Evolutionary conservation across 139 green algal genomes (phyloP).

Genomic region (Chlorella vulgaris): DNA sequence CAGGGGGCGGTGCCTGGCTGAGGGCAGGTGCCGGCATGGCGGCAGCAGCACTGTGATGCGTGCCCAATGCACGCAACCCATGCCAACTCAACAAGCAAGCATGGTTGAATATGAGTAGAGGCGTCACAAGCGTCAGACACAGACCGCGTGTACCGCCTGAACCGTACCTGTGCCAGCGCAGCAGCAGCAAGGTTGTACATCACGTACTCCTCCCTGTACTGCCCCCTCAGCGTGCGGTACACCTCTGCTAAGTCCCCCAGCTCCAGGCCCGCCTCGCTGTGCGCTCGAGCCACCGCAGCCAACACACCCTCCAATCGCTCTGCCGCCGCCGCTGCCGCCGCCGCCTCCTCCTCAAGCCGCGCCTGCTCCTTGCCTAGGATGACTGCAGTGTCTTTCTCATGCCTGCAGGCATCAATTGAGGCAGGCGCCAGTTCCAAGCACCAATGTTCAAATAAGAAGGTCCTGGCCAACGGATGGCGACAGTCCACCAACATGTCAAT

Average conservation of each 20-base stretch:
- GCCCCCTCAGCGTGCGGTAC: constrained; percentile 52
- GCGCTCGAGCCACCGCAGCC: neutral
- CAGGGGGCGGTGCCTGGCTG: too few relatives aligned
- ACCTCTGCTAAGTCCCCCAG: constrained; percentile 50
- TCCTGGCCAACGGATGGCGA: too few relatives aligned
- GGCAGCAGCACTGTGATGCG: too few relatives aligned
- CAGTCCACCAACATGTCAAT: too few relatives aligned
- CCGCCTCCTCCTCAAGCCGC: constrained; percentile 60
- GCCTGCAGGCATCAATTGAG: constrained; percentile 2
- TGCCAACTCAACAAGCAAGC: too few relatives aligned
- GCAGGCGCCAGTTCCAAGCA: neutral
- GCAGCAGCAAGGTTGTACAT: constrained; percentile 80
- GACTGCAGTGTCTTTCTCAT: constrained; percentile 85
- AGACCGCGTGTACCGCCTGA: neutral
- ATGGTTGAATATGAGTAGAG: too few relatives aligned
- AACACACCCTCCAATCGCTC: constrained; percentile 20
- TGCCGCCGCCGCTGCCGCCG: constrained; percentile 23
- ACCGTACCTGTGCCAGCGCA: constrained; percentile 69
- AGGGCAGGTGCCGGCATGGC: too few relatives aligned
- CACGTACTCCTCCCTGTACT: constrained; percentile 80
- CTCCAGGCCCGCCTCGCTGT: neutral
- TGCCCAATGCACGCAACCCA: too few relatives aligned
- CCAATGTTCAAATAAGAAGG: too few relatives aligned
- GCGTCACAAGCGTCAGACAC: too few relatives aligned
- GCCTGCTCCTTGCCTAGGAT: constrained; percentile 72